Percentiles rank a stretch among this genome's conserved stretches.
These are phyloP conservation scores for Nothophaeocryptopus gaeumannii DNA, from an alignment of 2,329 filamentous ascomycete species.

Conservation along the genomic window DNA sequence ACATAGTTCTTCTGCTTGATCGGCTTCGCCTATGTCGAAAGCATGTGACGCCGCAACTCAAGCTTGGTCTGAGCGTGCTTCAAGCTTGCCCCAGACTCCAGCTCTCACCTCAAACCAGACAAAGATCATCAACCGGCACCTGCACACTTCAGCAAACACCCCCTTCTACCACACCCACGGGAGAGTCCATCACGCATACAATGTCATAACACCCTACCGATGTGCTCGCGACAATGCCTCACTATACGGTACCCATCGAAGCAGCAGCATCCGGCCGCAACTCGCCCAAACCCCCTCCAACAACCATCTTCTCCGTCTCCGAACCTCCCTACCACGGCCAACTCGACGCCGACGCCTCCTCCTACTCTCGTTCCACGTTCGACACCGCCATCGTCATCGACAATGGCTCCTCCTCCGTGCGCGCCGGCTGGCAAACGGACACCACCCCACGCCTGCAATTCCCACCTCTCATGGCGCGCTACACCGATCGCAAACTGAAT, in stretches of 20 bases:
- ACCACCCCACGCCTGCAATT: conserved; percentile 73
- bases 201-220: not conserved
- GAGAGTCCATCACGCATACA: not conserved
- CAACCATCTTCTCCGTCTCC: conserved; percentile 51
- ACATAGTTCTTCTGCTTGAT: too few relatives aligned
- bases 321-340: conserved; percentile 63
- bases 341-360: conserved; percentile 60
- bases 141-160: too few relatives aligned
- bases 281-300: conserved; percentile 53
- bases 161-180: not conserved
- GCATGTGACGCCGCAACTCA: too few relatives aligned
- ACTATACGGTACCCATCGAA: conserved; percentile 34
- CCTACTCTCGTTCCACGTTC: conserved; percentile 63
- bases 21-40: too few relatives aligned
- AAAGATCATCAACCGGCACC: too few relatives aligned
- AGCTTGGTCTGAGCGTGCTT: too few relatives aligned
- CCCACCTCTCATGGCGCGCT: conserved; percentile 89
- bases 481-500: conserved; percentile 88
- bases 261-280: conserved; percentile 32
- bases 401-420: conserved; percentile 87
- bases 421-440: conserved; percentile 96
- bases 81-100: too few relatives aligned
- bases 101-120: too few relatives aligned
- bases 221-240: conserved; percentile 31
- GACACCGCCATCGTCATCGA: conserved; percentile 89